Conservation (phyloP, 2,329 filamentous ascomycete species). For the Penicillium nordicum region DNA sequence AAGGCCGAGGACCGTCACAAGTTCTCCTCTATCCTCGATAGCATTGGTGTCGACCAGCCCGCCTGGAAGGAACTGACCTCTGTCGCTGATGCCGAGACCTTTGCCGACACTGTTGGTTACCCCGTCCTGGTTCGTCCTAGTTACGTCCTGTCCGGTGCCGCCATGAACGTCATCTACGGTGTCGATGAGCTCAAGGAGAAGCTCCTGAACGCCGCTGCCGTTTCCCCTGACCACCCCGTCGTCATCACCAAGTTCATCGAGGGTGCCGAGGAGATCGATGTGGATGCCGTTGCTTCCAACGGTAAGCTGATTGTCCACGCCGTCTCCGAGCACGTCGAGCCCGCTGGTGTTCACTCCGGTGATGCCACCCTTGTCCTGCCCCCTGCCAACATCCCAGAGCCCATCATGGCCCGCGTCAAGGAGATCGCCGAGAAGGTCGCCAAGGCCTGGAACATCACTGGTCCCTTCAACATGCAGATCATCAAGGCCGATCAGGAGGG, state of each 20-base stretch:
- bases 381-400: conserved; percentile 72
- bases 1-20: conserved; percentile 98
- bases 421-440: conserved; percentile 95
- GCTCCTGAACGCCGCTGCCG: conserved; percentile 81
- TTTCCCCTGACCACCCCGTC: conserved; percentile 94
- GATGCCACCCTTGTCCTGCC: conserved; percentile 94
- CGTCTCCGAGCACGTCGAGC: conserved; percentile 92
- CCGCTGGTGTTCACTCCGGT: conserved; percentile 96
- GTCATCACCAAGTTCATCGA: conserved; percentile 99
- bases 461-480: conserved; percentile 99
- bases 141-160: conserved; percentile 94
- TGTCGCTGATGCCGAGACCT: conserved; percentile 79
- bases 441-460: conserved; percentile 94
- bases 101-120: conserved; percentile 81
- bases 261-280: conserved; percentile 92
- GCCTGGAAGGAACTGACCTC: conserved; percentile 97
- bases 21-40: conserved; percentile 95
- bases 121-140: conserved; percentile 91
- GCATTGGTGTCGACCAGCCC: conserved; percentile 93
- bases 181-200: conserved; percentile 91
- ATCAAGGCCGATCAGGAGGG: conserved; percentile 84
- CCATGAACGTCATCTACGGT: conserved; percentile 94
- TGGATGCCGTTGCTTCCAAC: conserved; percentile 83
- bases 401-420: conserved; percentile 81
- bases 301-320: conserved; percentile 88